Conservation (phyloP, 2,329 filamentous ascomycete genomes). For the Clonostachys rhizophaga region DNA sequence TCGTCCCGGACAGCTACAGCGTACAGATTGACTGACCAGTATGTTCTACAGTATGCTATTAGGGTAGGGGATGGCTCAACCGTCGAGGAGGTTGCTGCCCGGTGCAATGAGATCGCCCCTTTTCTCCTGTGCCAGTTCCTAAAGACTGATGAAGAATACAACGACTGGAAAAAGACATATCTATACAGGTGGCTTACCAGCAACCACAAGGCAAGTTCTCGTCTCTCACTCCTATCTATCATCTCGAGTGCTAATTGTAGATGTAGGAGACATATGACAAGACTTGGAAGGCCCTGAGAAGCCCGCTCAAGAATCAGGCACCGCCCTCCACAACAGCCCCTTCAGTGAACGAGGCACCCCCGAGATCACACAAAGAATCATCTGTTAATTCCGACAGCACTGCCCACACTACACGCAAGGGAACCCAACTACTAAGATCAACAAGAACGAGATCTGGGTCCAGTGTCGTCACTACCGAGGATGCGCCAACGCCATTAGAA, state of each 20-base stretch:
- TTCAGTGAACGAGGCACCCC: no score
- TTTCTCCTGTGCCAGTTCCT: conserved; percentile 49
- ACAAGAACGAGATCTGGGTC: not conserved
- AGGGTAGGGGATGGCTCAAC: conserved; percentile 46
- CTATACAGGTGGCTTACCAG: conserved; percentile 44
- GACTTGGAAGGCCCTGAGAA: no score
- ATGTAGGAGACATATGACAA: no score
- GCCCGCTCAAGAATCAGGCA: no score
- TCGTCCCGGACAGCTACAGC: not conserved
- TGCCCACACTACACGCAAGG: no score
- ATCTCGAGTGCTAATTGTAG: no score
- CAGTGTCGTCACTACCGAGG: not conserved
- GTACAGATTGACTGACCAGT: conserved; percentile 1
- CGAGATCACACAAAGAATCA: no score
- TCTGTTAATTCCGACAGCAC: no score
- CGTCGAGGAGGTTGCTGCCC: conserved; percentile 39
- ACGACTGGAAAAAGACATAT: conserved; percentile 37
- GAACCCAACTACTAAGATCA: not conserved
- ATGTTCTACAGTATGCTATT: conserved; percentile 39
- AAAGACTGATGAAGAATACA: conserved; percentile 21
- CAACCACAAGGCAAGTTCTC: conserved; percentile 29
- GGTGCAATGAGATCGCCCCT: conserved; percentile 40
- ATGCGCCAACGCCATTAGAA: not conserved
- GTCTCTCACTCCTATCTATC: not conserved
- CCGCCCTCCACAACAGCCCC: no score